phyloP scores from a whole-genome alignment of 192 early-diverging fungal genomes.

The Coemansia sp. region DNA sequence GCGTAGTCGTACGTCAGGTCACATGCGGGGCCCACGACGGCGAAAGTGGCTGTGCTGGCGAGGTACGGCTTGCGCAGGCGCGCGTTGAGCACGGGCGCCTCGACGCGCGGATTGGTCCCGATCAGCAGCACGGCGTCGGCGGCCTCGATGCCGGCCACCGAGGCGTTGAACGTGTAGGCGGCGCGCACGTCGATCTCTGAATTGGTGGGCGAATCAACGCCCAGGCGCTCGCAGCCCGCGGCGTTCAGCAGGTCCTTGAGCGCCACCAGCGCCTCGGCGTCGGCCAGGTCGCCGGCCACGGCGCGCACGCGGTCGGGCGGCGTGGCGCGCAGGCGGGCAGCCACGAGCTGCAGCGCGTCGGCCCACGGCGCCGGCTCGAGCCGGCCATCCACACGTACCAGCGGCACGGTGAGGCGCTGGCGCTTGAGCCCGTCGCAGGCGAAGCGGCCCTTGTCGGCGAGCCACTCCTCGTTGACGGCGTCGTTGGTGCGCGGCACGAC shows the following conservation, averaged over 20 bases:
- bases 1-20: constrained; percentile 89
- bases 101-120: constrained; percentile 94
- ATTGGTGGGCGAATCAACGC: constrained; percentile 58
- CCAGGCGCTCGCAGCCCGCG: constrained; percentile 78
- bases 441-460: constrained; percentile 96
- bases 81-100: constrained; percentile 93
- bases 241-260: constrained; percentile 93
- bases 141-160: constrained; percentile 83
- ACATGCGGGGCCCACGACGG: constrained; percentile 69
- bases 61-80: constrained; percentile 93
- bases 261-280: constrained; percentile 89
- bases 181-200: constrained; percentile 76
- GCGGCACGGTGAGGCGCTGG: constrained; percentile 89
- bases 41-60: constrained; percentile 73
- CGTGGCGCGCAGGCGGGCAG: constrained; percentile 57
- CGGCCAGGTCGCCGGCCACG: constrained; percentile 86
- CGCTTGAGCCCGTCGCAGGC: constrained; percentile 93
- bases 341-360: constrained; percentile 74
- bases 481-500: constrained; percentile 94
- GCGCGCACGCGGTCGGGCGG: constrained; percentile 68
- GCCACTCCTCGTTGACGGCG: constrained; percentile 99
- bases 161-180: constrained; percentile 82
- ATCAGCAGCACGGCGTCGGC: constrained; percentile 89
- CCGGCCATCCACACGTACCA: constrained; percentile 70
- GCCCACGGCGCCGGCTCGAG: constrained; percentile 84